Evolutionary conservation across 108 stramenopile species (phyloP).

Genomic region (Nannochloropsis gaditana): DNA sequence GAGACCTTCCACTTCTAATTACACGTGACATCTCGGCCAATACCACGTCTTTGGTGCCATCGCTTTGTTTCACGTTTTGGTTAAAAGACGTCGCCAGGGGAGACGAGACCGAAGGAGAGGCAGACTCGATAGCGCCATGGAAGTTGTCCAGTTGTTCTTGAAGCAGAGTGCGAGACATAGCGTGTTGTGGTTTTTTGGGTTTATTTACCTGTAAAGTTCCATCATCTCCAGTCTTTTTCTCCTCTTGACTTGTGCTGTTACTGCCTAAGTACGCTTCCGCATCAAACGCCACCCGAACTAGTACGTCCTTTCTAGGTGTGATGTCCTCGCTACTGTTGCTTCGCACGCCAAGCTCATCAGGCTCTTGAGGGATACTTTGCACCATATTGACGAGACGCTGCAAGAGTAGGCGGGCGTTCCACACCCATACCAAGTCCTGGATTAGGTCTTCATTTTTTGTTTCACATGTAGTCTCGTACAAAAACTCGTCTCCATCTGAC

Average conservation of each 20-base stretch:
- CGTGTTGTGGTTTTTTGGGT: background rate
- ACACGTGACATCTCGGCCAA: slow-evolving; percentile 58
- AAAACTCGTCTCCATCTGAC: slow-evolving; percentile 59
- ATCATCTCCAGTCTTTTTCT: background rate
- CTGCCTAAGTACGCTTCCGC: slow-evolving; percentile 45
- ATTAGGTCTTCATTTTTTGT: slow-evolving; percentile 65
- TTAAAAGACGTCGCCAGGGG: background rate
- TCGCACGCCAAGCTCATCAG: background rate
- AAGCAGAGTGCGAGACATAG: slow-evolving; percentile 33
- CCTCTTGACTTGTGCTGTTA: background rate
- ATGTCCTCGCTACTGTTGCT: slow-evolving; percentile 61
- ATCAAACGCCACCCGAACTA: slow-evolving; percentile 59
- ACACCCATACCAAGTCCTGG: slow-evolving; percentile 56
- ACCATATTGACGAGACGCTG: background rate
- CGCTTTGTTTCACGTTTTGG: slow-evolving; percentile 58
- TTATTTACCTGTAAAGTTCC: background rate
- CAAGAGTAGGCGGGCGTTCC: background rate
- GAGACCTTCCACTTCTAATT: slow-evolving; percentile 46
- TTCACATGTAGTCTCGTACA: slow-evolving; percentile 64
- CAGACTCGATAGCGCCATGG: slow-evolving; percentile 66
- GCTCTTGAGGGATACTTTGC: background rate
- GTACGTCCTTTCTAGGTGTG: slow-evolving; percentile 53
- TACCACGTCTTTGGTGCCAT: slow-evolving; percentile 74
- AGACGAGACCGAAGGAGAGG: background rate
- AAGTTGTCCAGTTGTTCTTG: slow-evolving; percentile 66